These are phyloP conservation scores for Colletotrichum sojae DNA, from an alignment of 2,329 filamentous ascomycete genomes.

Conservation along the genomic window DNA sequence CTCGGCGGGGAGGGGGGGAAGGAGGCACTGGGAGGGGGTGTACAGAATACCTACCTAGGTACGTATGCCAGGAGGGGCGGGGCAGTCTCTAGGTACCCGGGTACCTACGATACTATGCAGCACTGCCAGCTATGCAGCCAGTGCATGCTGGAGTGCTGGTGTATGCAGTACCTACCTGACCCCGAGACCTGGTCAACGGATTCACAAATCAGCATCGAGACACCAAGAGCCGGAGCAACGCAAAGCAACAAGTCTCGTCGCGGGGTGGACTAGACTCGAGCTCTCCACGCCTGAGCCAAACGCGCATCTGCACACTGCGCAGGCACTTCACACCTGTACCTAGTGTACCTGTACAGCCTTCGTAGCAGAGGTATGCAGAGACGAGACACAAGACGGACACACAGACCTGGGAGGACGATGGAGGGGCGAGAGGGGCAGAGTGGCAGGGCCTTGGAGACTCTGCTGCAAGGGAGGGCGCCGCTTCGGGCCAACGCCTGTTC, in stretches of 20 bases:
- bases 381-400: not conserved
- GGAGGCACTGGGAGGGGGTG: not conserved
- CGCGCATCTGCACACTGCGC: not conserved
- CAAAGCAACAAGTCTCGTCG: constrained; percentile 20
- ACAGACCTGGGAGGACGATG: constrained; percentile 8
- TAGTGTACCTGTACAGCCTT: too few relatives aligned
- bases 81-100: not conserved
- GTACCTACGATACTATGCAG: not conserved
- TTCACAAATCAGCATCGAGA: too few relatives aligned
- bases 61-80: not conserved
- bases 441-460: not conserved
- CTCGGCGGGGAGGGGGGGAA: constrained; percentile 12
- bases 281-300: constrained; percentile 27
- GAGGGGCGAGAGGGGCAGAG: constrained; percentile 14
- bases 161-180: too few relatives aligned
- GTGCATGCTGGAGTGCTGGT: too few relatives aligned
- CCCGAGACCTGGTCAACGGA: too few relatives aligned
- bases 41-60: not conserved
- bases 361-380: not conserved
- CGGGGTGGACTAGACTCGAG: constrained; percentile 8
- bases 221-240: constrained; percentile 24
- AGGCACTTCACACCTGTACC: too few relatives aligned
- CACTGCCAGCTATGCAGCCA: too few relatives aligned
- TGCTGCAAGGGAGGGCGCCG: constrained; percentile 23
- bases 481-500: constrained; percentile 36